These are phyloP conservation scores for Antrodiella citrinella DNA, from an alignment of 768 basidiomycete species.

Conservation along the genomic window DNA sequence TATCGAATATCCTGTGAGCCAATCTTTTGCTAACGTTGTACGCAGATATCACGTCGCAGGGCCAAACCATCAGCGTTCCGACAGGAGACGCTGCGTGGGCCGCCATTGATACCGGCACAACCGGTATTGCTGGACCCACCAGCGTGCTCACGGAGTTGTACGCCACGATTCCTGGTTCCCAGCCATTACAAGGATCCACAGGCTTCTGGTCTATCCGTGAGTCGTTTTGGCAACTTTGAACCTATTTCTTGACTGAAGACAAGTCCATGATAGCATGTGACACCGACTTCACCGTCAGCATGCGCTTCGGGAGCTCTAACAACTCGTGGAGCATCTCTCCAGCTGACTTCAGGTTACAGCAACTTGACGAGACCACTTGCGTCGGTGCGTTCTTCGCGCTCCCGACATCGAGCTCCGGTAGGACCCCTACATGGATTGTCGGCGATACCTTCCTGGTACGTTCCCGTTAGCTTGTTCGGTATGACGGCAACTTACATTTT, in stretches of 20 bases:
- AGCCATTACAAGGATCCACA: constrained; percentile 21
- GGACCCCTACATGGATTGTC: constrained; percentile 73
- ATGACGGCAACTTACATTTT: not conserved
- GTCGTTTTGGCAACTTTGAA: not conserved
- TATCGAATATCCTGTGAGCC: not conserved
- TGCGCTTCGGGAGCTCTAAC: constrained; percentile 66
- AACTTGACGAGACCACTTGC: constrained; percentile 48
- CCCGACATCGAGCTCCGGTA: constrained; percentile 36
- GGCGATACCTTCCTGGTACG: constrained; percentile 78
- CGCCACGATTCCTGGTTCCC: constrained; percentile 63
- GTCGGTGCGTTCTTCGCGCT: constrained; percentile 84
- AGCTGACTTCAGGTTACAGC: constrained; percentile 70
- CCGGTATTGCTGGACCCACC: constrained; percentile 80
- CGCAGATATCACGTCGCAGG: constrained; percentile 40
- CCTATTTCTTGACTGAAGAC: constrained; percentile 38
- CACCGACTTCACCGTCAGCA: constrained; percentile 51
- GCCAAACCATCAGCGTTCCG: constrained; percentile 37
- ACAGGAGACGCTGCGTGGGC: constrained; percentile 46
- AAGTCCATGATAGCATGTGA: constrained; percentile 83
- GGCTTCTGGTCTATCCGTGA: constrained; percentile 47
- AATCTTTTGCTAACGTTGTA: too few species aligned
- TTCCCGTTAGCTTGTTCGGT: constrained; percentile 8
- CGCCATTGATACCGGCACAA: constrained; percentile 96
- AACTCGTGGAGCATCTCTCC: constrained; percentile 68
- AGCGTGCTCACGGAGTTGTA: constrained; percentile 53